Base-by-base conservation (phyloP, 805 yeast genomes). In the Saccharomyces eubayanus region DNA sequence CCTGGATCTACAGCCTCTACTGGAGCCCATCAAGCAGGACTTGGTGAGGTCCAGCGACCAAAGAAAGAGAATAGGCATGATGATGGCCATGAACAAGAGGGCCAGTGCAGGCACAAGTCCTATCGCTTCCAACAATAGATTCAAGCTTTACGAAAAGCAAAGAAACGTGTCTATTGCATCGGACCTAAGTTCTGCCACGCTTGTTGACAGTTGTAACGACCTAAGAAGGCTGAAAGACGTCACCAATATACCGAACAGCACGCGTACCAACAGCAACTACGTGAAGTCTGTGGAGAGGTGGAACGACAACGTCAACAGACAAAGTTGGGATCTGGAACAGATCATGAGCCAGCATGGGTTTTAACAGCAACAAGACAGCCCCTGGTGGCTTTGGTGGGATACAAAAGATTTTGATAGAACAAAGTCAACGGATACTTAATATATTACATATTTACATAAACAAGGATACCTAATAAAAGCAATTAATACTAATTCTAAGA, bases 21-120 rank as follows among this genome's bases (percentile, higher is more conserved):
- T 89, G 53, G 79, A 79, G 27, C 87, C 90, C 51, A 89, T 92
- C 72, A 87, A 85, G 72, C 71, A 57, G 49, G 75, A 74, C 53
- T 55, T 72, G 50, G 70, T 62, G 56, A 63, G 61, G 43, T 65
- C 68, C n/a, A 57, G 66, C 28, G 61, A 56, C 40, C 57, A 56
- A n/a, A 54, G 58, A 28, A 51, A 50, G 53, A 56, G 51, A 30
- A 50, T 57, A 24, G 53, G 56, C 47, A 59, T 47, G 29, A 50
- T 48, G 24, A 36, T 49, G 49, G 49, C 24, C 10, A 46, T 28
- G 40, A 31, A 40, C 52, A 36, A 28, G 47, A 36, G 28, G 48
- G 52, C 48, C 36, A 28, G 50, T 51, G 54, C 50, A 20, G 58
- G 53, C 24, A 49, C 46, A 5, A 28, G 49, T 5, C 52, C 52